These are phyloP conservation scores for Trebouxia gelatinosa DNA, from an alignment of 163 green algal genomes.

Conservation along the genomic window DNA sequence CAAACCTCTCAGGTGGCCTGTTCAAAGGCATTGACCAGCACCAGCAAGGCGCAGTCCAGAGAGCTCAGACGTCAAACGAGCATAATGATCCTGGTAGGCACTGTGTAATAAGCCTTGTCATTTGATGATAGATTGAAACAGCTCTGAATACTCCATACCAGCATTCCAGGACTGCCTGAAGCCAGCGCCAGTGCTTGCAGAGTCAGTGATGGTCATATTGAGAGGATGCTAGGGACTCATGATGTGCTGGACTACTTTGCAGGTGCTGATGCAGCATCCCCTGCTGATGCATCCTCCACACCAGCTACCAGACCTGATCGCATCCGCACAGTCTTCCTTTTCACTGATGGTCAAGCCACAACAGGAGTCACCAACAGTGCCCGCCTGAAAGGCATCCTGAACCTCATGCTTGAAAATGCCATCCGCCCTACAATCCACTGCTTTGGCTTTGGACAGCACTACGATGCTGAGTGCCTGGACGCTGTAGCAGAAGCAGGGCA, in stretches of 20 bases:
- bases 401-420: constrained; percentile 3
- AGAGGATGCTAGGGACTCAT: too few relatives aligned
- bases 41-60: background rate
- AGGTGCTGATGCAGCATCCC: too few relatives aligned
- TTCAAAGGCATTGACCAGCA: constrained; percentile 17
- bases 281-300: background rate
- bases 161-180: too few relatives aligned
- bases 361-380: background rate
- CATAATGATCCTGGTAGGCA: too few relatives aligned
- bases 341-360: constrained; percentile 21
- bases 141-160: too few relatives aligned
- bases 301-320: constrained; percentile 3
- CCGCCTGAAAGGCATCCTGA: background rate
- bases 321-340: constrained; percentile 10
- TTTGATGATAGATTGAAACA: too few relatives aligned
- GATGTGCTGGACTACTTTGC: too few relatives aligned
- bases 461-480: background rate
- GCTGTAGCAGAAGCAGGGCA: background rate
- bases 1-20: constrained; percentile 12
- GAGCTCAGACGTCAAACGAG: too few relatives aligned
- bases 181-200: too few relatives aligned
- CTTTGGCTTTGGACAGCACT: constrained; percentile 15
- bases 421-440: background rate
- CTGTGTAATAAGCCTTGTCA: too few relatives aligned
- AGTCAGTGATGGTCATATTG: too few relatives aligned